Base-by-base conservation (phyloP, 1,284 basidiomycete genomes). In the Pseudozyma sp. region DNA sequence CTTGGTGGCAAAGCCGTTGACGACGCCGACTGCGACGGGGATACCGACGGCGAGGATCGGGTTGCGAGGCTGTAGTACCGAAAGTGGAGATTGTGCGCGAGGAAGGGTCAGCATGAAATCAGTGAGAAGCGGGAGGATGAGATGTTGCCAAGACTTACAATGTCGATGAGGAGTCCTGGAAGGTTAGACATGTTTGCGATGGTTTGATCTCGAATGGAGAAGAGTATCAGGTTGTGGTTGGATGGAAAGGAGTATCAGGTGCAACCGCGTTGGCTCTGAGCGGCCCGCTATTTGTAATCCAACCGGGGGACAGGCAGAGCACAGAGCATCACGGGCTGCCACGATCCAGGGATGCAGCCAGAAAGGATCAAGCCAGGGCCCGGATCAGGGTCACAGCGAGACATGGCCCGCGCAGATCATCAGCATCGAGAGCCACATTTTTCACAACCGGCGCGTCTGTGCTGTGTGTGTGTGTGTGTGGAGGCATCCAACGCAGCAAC, bases 1-100 rank as follows among this genome's bases (percentile, higher is more conserved):
- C 50, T 74, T 75, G 56, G 79, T 75, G 19, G 76, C 73, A 39
- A 80, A 63, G 29, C 71, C 71, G 39, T 73, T 67, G 42, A 78
- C 68, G 43, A 78, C 50, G 24, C 78, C 71, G 43, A 79, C 73
- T 33, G 58, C 68, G 56, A 77, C 56, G 55, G 76, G 78, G 50
- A 82, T 63, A 19, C 80, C 77, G n/a, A 82, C 78, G 35, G 81
- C 79, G 42, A 77, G 53, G 68, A 78, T 67, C 17, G 81, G 74
- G 70, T 81, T 80, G 48, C 78, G 74, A 16, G 81, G 77, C 71
- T 74, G 54, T 34, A n/a, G 42, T 4, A 40, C 8, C 37, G 37
- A 19, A 8, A 24, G 19, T 9, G 14, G 10, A 31, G 24, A 39
- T 5, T 33, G 14, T 14, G 29, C 17, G 19, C 35, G 37, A 24